Evolutionary conservation across 2,329 filamentous ascomycete species (phyloP), one percentile per base, ranked within the genome.

Genomic region (Pseudogymnoascus sp.): DNA sequence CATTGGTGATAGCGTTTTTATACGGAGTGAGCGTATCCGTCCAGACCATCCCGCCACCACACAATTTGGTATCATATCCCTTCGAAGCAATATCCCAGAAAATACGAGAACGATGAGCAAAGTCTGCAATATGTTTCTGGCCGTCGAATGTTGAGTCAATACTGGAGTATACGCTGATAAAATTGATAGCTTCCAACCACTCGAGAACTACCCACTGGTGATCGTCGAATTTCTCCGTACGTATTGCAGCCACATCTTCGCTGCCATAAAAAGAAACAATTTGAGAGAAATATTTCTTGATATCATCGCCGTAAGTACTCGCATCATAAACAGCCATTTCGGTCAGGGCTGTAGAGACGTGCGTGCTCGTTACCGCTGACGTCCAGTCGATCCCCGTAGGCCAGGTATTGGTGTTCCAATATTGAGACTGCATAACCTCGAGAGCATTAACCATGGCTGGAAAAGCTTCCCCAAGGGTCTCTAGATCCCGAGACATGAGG

Each of bases 1-100:
- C 85, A 70, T 97, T 97, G 30, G 93, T 97, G 68, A 97, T 95
- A 64, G 93, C 91, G 69, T 97, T 97, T 71, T 97, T 97, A 77
- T 97, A 97, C 0, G 91, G 91, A 38, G 80, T 74, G 28, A 93
- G 76, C 35, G 84, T 82, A 2, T 90, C 90, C 66, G 89, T 95
- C 93, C 93, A 97, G 12, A 85, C 82, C 89, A 97, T 95, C 47
- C 93, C 93, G 20, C 93, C 93, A 4, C 82, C 82, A 68, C 93
- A 97, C 4, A 96, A 80, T 22, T 79, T 79, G 20, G 83, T 88
- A 70, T 95, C 89, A 91, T 92, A 97, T 4, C 93, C 91, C 9
- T 80, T 76, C 4, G 84, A 81, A 4, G 90, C 89, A 37, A 96
- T 76, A 30, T 92, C 88, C 81, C 92, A 96, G 74, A 97, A 97